Evolutionary conservation across 192 early-diverging fungal genomes (phyloP).

Genomic region (Dissophora ornata): DNA sequence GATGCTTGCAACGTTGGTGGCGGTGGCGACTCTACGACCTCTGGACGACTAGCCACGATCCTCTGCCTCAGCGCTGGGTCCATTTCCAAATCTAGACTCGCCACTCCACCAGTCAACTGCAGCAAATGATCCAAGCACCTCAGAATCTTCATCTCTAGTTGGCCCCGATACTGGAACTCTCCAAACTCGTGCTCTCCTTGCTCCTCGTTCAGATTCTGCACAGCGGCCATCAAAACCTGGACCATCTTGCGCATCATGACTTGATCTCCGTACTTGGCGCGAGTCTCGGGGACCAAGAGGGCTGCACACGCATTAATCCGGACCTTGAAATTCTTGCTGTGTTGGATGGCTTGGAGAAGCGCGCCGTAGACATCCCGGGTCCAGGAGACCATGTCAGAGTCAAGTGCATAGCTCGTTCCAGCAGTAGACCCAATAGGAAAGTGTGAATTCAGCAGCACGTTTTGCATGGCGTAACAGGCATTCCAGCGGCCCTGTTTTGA

Average conservation of each 20-base stretch:
- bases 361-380: slow-evolving; percentile 63
- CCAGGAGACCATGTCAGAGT: slow-evolving; percentile 57
- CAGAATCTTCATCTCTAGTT: slow-evolving; percentile 33
- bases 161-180: slow-evolving; percentile 43
- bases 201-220: slow-evolving; percentile 51
- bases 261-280: slow-evolving; percentile 57
- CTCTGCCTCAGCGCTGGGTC: slow-evolving; percentile 21
- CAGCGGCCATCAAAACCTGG: slow-evolving; percentile 28
- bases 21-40: too few relatives aligned
- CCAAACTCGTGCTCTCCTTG: slow-evolving; percentile 44
- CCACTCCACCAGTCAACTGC: slow-evolving; percentile 22
- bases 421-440: slow-evolving; percentile 66
- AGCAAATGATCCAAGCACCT: slow-evolving; percentile 44
- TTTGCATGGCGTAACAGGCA: slow-evolving; percentile 76
- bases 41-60: slow-evolving; percentile 39
- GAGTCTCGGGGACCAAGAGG: slow-evolving; percentile 47
- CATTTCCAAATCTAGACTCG: slow-evolving; percentile 14
- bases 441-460: slow-evolving; percentile 64
- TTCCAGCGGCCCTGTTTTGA: slow-evolving; percentile 77
- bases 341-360: slow-evolving; percentile 61
- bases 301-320: slow-evolving; percentile 76
- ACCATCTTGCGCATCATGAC: slow-evolving; percentile 43
- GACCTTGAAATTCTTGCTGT: slow-evolving; percentile 83
- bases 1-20: too few relatives aligned
- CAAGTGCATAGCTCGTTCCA: slow-evolving; percentile 50